Evolutionary conservation across 163 green algal species (phyloP), one percentile per base, ranked within the genome.

Genomic region (Chlorella variabilis): DNA sequence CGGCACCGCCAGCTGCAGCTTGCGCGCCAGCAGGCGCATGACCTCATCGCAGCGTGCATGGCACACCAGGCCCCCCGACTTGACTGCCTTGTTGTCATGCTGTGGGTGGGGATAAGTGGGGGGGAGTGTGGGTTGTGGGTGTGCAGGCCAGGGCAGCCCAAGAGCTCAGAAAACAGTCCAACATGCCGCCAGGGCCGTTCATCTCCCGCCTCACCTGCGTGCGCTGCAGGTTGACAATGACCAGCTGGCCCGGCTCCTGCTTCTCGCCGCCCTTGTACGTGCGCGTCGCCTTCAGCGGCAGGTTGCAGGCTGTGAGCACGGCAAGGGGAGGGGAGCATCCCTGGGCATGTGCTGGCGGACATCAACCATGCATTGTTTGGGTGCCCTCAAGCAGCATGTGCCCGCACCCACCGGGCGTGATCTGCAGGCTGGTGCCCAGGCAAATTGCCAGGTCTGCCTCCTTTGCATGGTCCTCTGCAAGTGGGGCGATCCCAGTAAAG

Each of bases 361-460:
- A n/a, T n/a, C n/a, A n/a, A n/a, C n/a, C n/a, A n/a, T n/a, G n/a
- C n/a, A n/a, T n/a, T n/a, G n/a, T n/a, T n/a, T n/a, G 45, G 45
- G 45, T 54, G 45, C 11, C 45, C 45, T 54, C 15, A 15, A 54
- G 45, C 11, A 15, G 45, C 45, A 54, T 11, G 85, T 96, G 87
- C 82, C 90, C 91, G 61, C n/a, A n/a, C n/a, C n/a, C n/a, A n/a
- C 93, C 94, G 0, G 96, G 96, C 42, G 85, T 90, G 75, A 99
- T 98, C 81, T 98, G 95, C 31, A 99, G 90, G 85, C 90, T 96
- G 59, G 95, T 98, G 54, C 96, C 96, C 61, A 99, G 87, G 70
- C 94, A 96, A 8, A 99, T 78, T 20, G 90, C 85, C 49, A 98
- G 83, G 77, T 95, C 91, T 48, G 93, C 95, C 13, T 83, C 62